Evolutionary conservation across 2,329 filamentous ascomycete species (phyloP).

Genomic region (Pseudogymnoascus sp.): DNA sequence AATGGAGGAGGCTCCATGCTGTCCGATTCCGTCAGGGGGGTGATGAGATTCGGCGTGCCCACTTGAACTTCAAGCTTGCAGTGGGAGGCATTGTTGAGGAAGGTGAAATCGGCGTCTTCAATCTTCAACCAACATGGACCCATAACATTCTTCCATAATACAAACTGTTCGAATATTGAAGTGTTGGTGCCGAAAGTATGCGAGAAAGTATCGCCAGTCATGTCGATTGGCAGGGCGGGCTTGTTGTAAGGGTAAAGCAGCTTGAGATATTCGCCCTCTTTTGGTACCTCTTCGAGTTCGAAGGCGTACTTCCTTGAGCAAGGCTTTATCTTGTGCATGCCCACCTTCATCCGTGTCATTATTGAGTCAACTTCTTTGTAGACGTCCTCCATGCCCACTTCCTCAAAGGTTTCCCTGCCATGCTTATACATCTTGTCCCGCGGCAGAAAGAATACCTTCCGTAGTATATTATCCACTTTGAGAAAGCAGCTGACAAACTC

Average conservation of each 20-base stretch:
- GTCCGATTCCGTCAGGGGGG: constrained; percentile 66
- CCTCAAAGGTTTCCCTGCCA: constrained; percentile 61
- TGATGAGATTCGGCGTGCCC: constrained; percentile 67
- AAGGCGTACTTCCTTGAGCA: constrained; percentile 92
- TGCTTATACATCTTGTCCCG: constrained; percentile 59
- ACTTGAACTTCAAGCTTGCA: constrained; percentile 90
- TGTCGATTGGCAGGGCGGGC: constrained; percentile 59
- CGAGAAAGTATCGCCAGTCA: constrained; percentile 81
- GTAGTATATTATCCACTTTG: constrained; percentile 88
- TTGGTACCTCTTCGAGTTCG: constrained; percentile 78
- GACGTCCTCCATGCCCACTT: constrained; percentile 79
- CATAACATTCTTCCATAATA: constrained; percentile 98
- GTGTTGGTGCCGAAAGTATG: constrained; percentile 92
- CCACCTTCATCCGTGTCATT: constrained; percentile 80
- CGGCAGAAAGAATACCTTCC: constrained; percentile 89
- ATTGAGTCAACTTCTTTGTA: constrained; percentile 81
- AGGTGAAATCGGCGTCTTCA: constrained; percentile 71
- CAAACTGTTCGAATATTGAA: constrained; percentile 92
- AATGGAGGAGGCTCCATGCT: constrained; percentile 76
- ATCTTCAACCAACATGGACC: constrained; percentile 96
- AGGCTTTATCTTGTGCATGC: constrained; percentile 87
- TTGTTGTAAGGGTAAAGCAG: constrained; percentile 93
- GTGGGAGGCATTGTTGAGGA: constrained; percentile 88
- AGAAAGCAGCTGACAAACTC: constrained; percentile 85
- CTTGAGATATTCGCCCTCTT: constrained; percentile 86